These are phyloP conservation scores for Russula foetens DNA, from an alignment of 768 basidiomycete genomes.

Conservation along the genomic window DNA sequence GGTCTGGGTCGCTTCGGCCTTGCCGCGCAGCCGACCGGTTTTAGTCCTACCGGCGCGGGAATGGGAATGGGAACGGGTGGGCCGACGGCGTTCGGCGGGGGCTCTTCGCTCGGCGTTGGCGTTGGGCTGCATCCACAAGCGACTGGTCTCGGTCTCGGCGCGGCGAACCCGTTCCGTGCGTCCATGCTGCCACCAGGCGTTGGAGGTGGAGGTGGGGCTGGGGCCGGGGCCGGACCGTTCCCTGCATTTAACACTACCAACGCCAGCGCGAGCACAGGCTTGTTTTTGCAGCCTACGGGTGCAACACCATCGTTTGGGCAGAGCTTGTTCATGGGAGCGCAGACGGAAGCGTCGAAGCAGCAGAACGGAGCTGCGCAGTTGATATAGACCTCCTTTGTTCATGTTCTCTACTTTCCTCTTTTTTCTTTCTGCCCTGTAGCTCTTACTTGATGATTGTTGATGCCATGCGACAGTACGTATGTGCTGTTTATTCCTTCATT, in stretches of 20 bases:
- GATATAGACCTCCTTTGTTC: constrained; percentile 30
- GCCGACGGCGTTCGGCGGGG: neutral
- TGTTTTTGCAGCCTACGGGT: constrained; percentile 18
- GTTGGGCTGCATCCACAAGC: constrained; percentile 33
- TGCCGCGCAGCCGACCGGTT: constrained; percentile 19
- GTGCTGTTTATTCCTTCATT: too few species aligned
- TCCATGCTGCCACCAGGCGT: constrained; percentile 27
- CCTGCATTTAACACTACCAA: constrained; percentile 19
- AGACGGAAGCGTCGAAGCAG: constrained; percentile 21
- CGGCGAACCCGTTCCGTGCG: constrained; percentile 36
- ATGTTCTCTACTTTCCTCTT: neutral
- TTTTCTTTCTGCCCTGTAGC: neutral
- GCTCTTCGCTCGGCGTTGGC: constrained; percentile 23
- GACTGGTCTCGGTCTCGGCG: constrained; percentile 30
- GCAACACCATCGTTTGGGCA: constrained; percentile 20
- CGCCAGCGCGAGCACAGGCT: constrained; percentile 7
- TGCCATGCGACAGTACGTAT: too few species aligned
- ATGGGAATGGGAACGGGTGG: constrained; percentile 11
- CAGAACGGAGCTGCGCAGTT: constrained; percentile 40
- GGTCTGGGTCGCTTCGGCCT: neutral
- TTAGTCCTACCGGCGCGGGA: neutral
- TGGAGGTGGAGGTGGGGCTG: neutral
- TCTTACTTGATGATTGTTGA: too few species aligned
- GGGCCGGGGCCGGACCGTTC: constrained; percentile 18
- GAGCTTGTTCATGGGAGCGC: constrained; percentile 16